These are phyloP conservation scores for Stachybotrys echinatus DNA, from an alignment of 2,329 filamentous ascomycete genomes.

Conservation along the genomic window DNA sequence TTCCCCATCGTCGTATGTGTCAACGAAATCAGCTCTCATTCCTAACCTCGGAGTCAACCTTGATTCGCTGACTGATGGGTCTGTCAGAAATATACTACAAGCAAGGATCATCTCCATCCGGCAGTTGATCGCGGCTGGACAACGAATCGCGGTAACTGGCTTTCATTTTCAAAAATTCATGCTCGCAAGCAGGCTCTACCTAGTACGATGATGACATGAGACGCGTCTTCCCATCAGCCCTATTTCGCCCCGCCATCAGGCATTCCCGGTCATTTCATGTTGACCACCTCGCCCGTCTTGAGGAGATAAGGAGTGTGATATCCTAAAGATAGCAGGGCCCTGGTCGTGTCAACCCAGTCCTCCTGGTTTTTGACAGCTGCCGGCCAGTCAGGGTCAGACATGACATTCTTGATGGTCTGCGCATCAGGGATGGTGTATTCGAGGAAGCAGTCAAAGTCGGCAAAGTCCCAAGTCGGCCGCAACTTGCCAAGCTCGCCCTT, in stretches of 20 bases:
- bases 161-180: neutral
- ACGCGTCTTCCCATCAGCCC: neutral
- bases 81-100: too few species aligned
- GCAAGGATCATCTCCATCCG: too few species aligned
- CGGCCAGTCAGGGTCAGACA: neutral
- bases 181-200: neutral
- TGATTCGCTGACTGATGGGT: too few species aligned
- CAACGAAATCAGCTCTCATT: too few species aligned
- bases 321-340: neutral
- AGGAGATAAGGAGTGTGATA: neutral
- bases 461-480: neutral
- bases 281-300: neutral
- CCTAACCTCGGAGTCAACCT: too few species aligned
- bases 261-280: neutral
- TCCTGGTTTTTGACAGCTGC: neutral
- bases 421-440: neutral
- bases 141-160: neutral
- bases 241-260: neutral
- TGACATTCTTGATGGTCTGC: neutral
- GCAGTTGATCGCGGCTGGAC: too few species aligned
- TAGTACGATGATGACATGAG: neutral
- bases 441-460: conserved; percentile 1
- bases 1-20: too few species aligned
- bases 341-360: neutral
- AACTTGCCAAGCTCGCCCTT: neutral